These are phyloP conservation scores for Aspergillus awamori DNA, from an alignment of 2,329 filamentous ascomycete genomes.

Conservation along the genomic window DNA sequence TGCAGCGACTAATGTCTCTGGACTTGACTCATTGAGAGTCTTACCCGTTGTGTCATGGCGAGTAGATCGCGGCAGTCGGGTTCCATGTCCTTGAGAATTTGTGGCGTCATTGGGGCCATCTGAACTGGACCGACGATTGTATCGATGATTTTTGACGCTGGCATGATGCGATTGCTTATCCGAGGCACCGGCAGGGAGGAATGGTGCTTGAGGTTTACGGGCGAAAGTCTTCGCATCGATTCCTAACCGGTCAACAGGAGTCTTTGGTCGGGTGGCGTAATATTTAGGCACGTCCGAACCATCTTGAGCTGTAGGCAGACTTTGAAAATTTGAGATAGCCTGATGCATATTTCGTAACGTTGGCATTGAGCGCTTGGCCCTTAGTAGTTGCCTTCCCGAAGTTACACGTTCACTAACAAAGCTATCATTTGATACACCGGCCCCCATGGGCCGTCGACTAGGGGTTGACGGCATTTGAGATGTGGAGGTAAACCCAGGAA, in stretches of 20 bases:
- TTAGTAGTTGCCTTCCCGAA: conserved; percentile 58
- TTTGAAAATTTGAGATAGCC: conserved; percentile 35
- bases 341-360: conserved; percentile 53
- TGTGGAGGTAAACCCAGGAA: conserved; percentile 62
- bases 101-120: conserved; percentile 63
- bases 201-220: conserved; percentile 69
- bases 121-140: conserved; percentile 80
- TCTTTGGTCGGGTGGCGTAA: conserved; percentile 62
- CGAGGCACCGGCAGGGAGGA: conserved; percentile 75
- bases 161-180: conserved; percentile 77
- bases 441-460: conserved; percentile 61
- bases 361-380: conserved; percentile 64
- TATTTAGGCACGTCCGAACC: conserved; percentile 32
- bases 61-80: conserved; percentile 44
- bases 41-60: conserved; percentile 54
- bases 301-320: conserved; percentile 42
- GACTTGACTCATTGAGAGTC: conserved; percentile 50
- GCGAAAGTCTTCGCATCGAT: conserved; percentile 45
- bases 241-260: conserved; percentile 64
- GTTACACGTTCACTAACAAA: conserved; percentile 53
- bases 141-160: conserved; percentile 68
- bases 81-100: conserved; percentile 43
- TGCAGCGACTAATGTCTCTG: conserved; percentile 56
- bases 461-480: conserved; percentile 62
- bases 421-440: conserved; percentile 39